Conservation (phyloP, 2,329 filamentous ascomycete genomes). For the Epichloe gansuensis region DNA sequence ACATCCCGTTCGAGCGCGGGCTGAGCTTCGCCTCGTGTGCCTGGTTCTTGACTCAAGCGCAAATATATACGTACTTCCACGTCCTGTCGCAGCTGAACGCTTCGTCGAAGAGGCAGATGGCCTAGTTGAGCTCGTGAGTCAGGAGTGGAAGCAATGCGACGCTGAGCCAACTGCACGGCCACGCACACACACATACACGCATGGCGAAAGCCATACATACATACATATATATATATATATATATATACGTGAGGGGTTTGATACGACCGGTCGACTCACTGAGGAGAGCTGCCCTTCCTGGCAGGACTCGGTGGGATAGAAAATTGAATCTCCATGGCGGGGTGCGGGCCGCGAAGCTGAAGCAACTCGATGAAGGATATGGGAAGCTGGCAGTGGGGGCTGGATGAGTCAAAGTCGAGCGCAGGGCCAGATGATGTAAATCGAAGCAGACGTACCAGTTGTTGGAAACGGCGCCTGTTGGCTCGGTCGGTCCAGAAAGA, state of each 20-base stretch:
- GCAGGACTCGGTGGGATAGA: slow-evolving; percentile 18
- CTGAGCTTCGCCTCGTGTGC: slow-evolving; percentile 26
- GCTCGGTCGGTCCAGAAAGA: too few relatives aligned
- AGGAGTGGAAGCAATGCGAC: not conserved
- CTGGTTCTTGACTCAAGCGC: slow-evolving; percentile 25
- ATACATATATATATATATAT: too few relatives aligned
- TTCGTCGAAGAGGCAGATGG: not conserved
- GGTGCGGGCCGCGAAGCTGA: not conserved
- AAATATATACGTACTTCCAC: slow-evolving; percentile 23
- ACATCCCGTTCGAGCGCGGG: slow-evolving; percentile 26
- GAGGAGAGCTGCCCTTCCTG: slow-evolving; percentile 9
- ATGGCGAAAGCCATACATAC: not conserved
- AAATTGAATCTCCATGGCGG: slow-evolving; percentile 27
- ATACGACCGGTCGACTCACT: slow-evolving; percentile 12
- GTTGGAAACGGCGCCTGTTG: not conserved
- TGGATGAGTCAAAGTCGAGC: too few relatives aligned
- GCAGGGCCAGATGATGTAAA: not conserved
- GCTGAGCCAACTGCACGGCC: not conserved
- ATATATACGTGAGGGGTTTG: not conserved
- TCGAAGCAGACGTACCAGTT: not conserved
- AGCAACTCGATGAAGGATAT: not conserved
- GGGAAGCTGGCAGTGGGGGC: too few relatives aligned
- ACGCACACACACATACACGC: too few relatives aligned
- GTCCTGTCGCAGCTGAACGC: slow-evolving; percentile 8
- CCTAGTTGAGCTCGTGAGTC: not conserved